Base-by-base conservation (phyloP, 2,329 filamentous ascomycete genomes). In the Neofusicoccum ribis region DNA sequence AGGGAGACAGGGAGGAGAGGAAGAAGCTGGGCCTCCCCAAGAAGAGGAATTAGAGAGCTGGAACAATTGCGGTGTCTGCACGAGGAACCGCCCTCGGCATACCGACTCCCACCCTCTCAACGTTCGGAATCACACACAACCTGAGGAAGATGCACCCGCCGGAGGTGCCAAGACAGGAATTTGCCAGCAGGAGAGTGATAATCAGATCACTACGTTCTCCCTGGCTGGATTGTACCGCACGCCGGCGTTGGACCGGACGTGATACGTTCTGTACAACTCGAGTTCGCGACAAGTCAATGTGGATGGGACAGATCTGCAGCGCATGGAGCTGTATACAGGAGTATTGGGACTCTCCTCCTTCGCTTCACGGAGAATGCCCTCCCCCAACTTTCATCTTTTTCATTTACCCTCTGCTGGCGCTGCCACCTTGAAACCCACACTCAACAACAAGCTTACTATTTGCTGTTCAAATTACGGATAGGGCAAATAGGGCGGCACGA, bases 1-100 rank as follows among this genome's bases (percentile, higher is more conserved):
- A 98, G 79, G 93, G 93, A n/a, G 95, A 99, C 72, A 78, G 90
- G 41, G 84, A 86, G 72, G 82, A 85, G 67, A 86, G 92, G 72
- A 85, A 70, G 69, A 74, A 70, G 65, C 67, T 70, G 37, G 77
- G 78, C 2, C 69, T 79, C 59, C 80, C 76, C 9, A 80, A 66
- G 71, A 80, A 72, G 66, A 74, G 67, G 67, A 76, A 63, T 23
- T 63, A 63, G 60, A 36, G 37, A 17, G 37, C 6, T 3, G 47
- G 12, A 34, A n/a, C 6, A 6, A 31, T 34, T 11, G 27, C 14
- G 12, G 23, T 15, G 47, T 50, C 47, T 50, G 47, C 47, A 23
- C 23, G 8, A 31, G 11, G 23, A 15, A 34, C 47, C 31, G 3
- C 4, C 14, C 31, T 34, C 47, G 15, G 3, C 47, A 7, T 23